Evolutionary conservation across 2,329 filamentous ascomycete genomes (phyloP), one percentile per base, ranked within the genome.

Genomic region (Rhynchosporium secalis): DNA sequence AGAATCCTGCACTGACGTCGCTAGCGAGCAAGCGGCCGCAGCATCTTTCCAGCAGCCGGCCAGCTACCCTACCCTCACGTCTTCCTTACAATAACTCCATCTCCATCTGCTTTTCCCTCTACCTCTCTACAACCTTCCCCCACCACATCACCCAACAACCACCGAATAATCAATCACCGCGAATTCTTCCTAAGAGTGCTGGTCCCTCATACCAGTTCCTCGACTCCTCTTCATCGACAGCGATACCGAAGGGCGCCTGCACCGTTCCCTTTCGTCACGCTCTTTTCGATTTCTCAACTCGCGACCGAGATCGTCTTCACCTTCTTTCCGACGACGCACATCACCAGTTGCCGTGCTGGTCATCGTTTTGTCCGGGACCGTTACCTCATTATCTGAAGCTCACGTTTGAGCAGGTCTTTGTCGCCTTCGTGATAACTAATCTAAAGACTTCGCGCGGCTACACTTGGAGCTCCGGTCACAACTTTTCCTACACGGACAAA

Each of bases 201-300:
- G 68, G 63, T 43, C 38, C 52, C 46, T 61, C 46, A 29, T 43
- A 47, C 51, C 46, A 51, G 45, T 46, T 31, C 26, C 58, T 60
- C 8, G 28, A 46, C 52, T 59, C 60, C 68, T 66, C 61, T 46
- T 26, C 46, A 66, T 66, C 65, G 66, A 68, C 62, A 61, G 64
- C 70, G 67, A 65, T 58, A 65, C 60, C 60, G 69, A 72, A 66
- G 67, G 68, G 71, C 72, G 72, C 72, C 73, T 75, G 72, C 73
- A 75, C 72, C 71, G 72, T 71, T 69, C 67, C 70, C 67, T 70
- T 20, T 69, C 66, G 57, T 66, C 60, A 70, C 67, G 63, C 66
- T 69, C 68, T 68, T 69, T 70, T 68, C 67, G 68, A 70, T 63
- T 62, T 63, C 40, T 55, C 41, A 41, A 52, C 28, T 41, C 28